Conservation (phyloP, 305 asterid genomes). For the Petunia hybrid region DNA sequence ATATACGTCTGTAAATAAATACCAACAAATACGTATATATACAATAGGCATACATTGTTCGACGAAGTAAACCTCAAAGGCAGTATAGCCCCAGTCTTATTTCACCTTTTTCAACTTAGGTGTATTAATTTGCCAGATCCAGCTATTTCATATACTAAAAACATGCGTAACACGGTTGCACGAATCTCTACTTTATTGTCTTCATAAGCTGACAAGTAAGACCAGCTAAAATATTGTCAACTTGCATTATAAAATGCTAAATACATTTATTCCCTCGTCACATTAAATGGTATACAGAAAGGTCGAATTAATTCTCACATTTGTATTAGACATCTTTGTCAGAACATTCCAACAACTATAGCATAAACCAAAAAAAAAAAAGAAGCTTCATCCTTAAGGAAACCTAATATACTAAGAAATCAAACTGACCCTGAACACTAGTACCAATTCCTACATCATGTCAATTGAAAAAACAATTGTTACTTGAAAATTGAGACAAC, state of each 20-base stretch:
- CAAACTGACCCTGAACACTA: neutral
- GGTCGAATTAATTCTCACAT: neutral
- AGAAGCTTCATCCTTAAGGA: neutral
- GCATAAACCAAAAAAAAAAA: neutral
- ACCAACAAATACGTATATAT: too few species aligned
- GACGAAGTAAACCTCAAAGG: too few species aligned
- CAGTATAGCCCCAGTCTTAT: too few species aligned
- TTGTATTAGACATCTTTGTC: slow-evolving; percentile 9
- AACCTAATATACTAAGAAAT: neutral
- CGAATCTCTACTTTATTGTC: neutral
- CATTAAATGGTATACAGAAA: neutral
- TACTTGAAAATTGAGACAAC: neutral
- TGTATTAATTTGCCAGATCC: too few species aligned
- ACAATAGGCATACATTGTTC: too few species aligned
- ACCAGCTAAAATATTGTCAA: slow-evolving; percentile 5
- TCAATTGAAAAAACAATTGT: neutral
- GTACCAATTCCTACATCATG: neutral
- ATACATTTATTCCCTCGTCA: slow-evolving; percentile 13
- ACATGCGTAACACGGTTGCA: neutral
- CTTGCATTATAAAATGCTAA: neutral
- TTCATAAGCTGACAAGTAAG: slow-evolving; percentile 2
- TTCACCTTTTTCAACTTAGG: too few species aligned
- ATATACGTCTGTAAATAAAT: too few species aligned
- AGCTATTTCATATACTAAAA: too few species aligned
- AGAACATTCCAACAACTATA: slow-evolving; percentile 8